Evolutionary conservation across 257 asterid species (phyloP).

Genomic region (Solanum ahanhuiri): DNA sequence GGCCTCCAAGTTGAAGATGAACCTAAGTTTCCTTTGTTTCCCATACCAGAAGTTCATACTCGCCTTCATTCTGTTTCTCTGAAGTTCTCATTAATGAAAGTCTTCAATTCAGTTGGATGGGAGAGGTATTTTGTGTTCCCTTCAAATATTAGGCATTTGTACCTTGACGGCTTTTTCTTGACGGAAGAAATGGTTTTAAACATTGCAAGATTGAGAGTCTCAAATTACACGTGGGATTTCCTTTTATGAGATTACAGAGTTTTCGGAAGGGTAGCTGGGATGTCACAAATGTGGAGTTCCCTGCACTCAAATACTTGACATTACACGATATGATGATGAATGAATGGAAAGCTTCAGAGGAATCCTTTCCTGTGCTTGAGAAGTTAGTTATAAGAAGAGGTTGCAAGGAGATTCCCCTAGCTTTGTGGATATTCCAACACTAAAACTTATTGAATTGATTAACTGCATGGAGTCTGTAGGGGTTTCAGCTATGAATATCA

Average conservation of each 20-base stretch:
- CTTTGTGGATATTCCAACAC: neutral
- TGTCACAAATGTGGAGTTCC: neutral
- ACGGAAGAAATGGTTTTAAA: neutral
- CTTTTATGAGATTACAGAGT: too few relatives aligned
- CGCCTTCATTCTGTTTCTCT: neutral
- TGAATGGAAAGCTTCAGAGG: neutral
- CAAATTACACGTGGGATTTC: neutral
- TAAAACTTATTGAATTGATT: neutral
- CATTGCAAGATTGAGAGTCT: neutral
- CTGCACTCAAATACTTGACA: neutral
- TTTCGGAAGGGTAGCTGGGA: too few relatives aligned
- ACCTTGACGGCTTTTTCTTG: neutral
- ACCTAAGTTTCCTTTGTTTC: neutral
- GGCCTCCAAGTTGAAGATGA: accelerated
- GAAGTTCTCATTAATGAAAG: too few relatives aligned
- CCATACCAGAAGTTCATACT: neutral
- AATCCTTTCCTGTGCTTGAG: neutral
- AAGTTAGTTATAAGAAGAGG: neutral
- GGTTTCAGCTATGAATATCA: neutral
- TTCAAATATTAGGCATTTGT: neutral
- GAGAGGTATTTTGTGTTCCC: neutral
- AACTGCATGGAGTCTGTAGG: too few relatives aligned
- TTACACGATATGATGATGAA: neutral
- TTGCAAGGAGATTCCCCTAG: neutral
- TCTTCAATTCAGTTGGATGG: neutral